Evolutionary conservation across 345 rosid genomes (phyloP).

Genomic region (Sapria himalayana): DNA sequence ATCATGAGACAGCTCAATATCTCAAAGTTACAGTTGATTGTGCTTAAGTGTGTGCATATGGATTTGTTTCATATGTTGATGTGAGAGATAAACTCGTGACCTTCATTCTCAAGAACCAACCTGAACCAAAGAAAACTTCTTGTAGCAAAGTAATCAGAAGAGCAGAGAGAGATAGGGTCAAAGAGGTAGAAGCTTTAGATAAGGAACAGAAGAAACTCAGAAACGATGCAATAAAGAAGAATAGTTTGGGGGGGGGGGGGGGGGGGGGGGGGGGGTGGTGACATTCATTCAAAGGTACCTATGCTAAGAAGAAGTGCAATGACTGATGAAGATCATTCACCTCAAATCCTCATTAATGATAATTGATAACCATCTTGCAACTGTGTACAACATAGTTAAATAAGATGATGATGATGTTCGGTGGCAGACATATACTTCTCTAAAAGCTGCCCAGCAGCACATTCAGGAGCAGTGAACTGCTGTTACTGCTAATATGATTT

Average conservation of each 20-base stretch:
- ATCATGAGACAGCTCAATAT: slow-evolving; percentile 66
- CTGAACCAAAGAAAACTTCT: slow-evolving; percentile 35
- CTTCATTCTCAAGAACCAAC: slow-evolving; percentile 57
- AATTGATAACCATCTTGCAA: too few relatives aligned
- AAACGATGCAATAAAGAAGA: slow-evolving; percentile 45
- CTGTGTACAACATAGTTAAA: too few relatives aligned
- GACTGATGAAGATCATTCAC: slow-evolving; percentile 61
- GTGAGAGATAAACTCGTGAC: slow-evolving; percentile 74
- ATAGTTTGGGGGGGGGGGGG: slow-evolving; percentile 33
- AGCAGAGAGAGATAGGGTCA: slow-evolving; percentile 82
- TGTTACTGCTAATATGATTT: slow-evolving; percentile 81
- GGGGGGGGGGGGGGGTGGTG: too few relatives aligned
- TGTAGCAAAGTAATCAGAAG: slow-evolving; percentile 69
- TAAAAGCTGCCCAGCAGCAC: slow-evolving; percentile 58
- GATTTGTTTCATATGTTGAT: slow-evolving; percentile 60
- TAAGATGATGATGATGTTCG: slow-evolving; percentile 36
- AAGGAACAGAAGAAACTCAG: slow-evolving; percentile 53
- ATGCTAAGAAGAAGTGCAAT: slow-evolving; percentile 27
- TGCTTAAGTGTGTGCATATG: slow-evolving; percentile 66
- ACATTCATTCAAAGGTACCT: slow-evolving; percentile 13
- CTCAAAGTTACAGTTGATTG: slow-evolving; percentile 55
- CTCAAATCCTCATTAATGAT: slow-evolving; percentile 16
- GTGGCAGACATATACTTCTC: slow-evolving; percentile 75
- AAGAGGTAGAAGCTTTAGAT: slow-evolving; percentile 79
- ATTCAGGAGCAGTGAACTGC: slow-evolving; percentile 62